Conservation (phyloP, 805 yeast genomes). For the Zygosaccharomyces pseudorouxii region DNA sequence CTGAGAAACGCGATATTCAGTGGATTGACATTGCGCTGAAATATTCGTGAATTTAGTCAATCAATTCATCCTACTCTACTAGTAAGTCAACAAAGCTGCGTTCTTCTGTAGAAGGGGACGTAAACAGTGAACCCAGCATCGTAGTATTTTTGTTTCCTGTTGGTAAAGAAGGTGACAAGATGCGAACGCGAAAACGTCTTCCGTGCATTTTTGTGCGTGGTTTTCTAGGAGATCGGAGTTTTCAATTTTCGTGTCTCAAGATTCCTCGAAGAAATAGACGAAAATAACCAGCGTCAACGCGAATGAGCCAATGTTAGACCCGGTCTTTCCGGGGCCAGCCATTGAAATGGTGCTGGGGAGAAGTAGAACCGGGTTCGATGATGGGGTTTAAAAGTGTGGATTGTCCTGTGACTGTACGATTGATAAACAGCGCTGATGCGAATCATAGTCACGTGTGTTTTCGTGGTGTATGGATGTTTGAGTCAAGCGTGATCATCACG, state of each 20-base stretch:
- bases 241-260: neutral
- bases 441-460: neutral
- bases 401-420: neutral
- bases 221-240: neutral
- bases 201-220: neutral
- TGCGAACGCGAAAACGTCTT: slow-evolving; percentile 5
- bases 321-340: neutral
- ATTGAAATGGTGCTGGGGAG: neutral
- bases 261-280: neutral
- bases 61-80: neutral
- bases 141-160: neutral
- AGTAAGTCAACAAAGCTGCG: neutral
- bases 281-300: neutral
- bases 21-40: slow-evolving; percentile 1
- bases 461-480: neutral
- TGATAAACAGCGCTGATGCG: no score
- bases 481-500: neutral
- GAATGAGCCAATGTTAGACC: neutral
- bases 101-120: neutral
- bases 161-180: neutral
- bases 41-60: slow-evolving; percentile 1
- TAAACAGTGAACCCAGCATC: neutral
- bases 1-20: slow-evolving; percentile 1
- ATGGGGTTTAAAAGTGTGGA: neutral
- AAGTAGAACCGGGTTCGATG: neutral